phyloP scores from a whole-genome alignment of 192 early-diverging fungal species.

The Mortierella alpina region DNA sequence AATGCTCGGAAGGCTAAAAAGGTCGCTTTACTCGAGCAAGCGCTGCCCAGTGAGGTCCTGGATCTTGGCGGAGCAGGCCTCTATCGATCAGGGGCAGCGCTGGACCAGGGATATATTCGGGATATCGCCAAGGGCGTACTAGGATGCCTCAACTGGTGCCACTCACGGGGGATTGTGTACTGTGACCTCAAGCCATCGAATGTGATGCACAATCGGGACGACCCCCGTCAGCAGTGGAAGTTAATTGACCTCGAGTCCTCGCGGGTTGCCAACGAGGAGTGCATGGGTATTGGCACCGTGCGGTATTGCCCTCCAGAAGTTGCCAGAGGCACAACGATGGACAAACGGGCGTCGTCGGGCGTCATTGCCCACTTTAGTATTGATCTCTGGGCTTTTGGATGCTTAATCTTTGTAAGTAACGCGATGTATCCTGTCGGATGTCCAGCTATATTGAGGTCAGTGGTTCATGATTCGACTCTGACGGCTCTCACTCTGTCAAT shows the following conservation, averaged over 20 bases:
- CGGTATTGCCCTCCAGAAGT: constrained; percentile 65
- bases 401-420: constrained; percentile 58
- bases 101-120: constrained; percentile 32
- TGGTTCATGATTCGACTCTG: neutral
- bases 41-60: constrained; percentile 6
- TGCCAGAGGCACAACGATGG: constrained; percentile 57
- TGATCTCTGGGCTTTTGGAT: constrained; percentile 64
- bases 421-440: neutral
- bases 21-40: constrained; percentile 36
- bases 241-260: constrained; percentile 64
- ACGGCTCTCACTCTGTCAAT: neutral
- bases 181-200: constrained; percentile 68
- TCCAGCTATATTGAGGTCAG: neutral
- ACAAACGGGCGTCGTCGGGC: constrained; percentile 55
- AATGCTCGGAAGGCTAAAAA: constrained; percentile 48
- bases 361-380: constrained; percentile 61
- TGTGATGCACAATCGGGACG: constrained; percentile 57
- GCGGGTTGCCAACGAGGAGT: constrained; percentile 57
- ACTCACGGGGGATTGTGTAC: constrained; percentile 58
- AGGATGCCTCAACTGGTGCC: constrained; percentile 58
- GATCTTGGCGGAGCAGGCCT: constrained; percentile 36
- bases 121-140: constrained; percentile 55
- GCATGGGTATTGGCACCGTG: constrained; percentile 60
- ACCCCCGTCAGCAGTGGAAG: constrained; percentile 56
- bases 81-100: constrained; percentile 27